Base-by-base conservation (phyloP, 2,329 filamentous ascomycete species). In the Lecanicillium sp. region DNA sequence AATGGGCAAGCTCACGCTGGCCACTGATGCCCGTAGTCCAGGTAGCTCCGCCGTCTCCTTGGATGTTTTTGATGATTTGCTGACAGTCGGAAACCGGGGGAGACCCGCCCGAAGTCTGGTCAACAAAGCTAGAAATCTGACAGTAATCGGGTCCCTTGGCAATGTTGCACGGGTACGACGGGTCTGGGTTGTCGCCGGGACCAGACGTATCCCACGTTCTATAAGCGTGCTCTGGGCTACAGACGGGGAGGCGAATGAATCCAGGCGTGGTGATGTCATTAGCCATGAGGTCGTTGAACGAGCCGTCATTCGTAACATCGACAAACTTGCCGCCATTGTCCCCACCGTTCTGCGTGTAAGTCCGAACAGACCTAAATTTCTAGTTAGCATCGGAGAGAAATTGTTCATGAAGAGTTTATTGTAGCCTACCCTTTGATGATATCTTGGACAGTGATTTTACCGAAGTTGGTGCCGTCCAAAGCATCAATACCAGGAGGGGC, bases 81-180 rank as follows among this genome's bases (percentile, higher is more conserved):
- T 42, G 43, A 47, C 61, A 64, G 53, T 65, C 61, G 3, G 19
- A 29, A 6, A 61, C 52, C 2, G 8, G 17, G 5, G 60, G 61
- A 3, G 61, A 64, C 3, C 43, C 60, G 28, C 43, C 50, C 41
- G 49, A 57, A 15, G 55, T 58, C 49, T 57, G 43, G 49, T 62
- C 50, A 17, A 51, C 54, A 39, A 61, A 60, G 4, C 51, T 50
- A 5, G 59, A 61, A 14, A 29, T 40, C 17, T 49, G 42, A 45
- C 61, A 59, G 36, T 51, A 14, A 48, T 53, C 43, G 33, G 34
- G 44, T 22, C 49, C 44, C 37, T 44, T 46, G 18, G 46, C 40
- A n/a, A 51, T 40, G 43, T 57, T 47, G 50, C 62, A 65, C 2
- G 61, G 62, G 42, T 52, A 65, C 45, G 55, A 48, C 29, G 36